A percentile compares a stretch with the other conserved stretches of the same genome.
Evolutionary conservation across 2,329 filamentous ascomycete genomes (phyloP).

Genomic region (Cladosporium sp.): DNA sequence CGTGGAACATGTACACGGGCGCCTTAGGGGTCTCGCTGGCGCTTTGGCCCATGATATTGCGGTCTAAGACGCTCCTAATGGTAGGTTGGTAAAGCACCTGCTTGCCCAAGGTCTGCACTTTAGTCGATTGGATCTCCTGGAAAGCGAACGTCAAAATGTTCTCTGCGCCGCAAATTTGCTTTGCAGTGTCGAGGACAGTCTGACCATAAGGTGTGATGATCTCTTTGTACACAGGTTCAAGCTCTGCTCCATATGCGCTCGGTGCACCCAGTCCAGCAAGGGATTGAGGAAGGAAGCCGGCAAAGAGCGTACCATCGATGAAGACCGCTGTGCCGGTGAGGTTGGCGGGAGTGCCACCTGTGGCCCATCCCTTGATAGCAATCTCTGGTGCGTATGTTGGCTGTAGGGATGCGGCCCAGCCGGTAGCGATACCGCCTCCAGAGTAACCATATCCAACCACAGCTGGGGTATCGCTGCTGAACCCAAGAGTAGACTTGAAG

Average conservation of each 20-base stretch:
- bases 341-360: constrained; percentile 48
- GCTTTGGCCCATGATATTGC: constrained; percentile 22
- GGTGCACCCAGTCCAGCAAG: constrained; percentile 22
- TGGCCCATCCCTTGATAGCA: constrained; percentile 44
- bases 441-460: constrained; percentile 53
- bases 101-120: constrained; percentile 15
- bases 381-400: constrained; percentile 52
- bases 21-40: constrained; percentile 23
- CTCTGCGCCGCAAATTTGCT: constrained; percentile 19
- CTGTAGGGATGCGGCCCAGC: constrained; percentile 50
- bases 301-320: constrained; percentile 24
- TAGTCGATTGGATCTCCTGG: neutral
- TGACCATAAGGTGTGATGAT: constrained; percentile 23
- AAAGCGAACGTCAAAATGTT: constrained; percentile 23
- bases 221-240: constrained; percentile 17
- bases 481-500: constrained; percentile 23
- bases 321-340: constrained; percentile 24
- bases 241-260: constrained; percentile 22
- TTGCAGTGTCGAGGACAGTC: constrained; percentile 16
- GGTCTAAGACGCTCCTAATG: constrained; percentile 16
- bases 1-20: constrained; percentile 29
- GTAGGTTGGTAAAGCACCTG: constrained; percentile 22
- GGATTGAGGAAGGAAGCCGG: constrained; percentile 26
- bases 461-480: constrained; percentile 20
- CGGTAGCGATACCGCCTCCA: constrained; percentile 50